Conservation (phyloP, 352 stramenopile species). For the Globisporangium paroecandrum region DNA sequence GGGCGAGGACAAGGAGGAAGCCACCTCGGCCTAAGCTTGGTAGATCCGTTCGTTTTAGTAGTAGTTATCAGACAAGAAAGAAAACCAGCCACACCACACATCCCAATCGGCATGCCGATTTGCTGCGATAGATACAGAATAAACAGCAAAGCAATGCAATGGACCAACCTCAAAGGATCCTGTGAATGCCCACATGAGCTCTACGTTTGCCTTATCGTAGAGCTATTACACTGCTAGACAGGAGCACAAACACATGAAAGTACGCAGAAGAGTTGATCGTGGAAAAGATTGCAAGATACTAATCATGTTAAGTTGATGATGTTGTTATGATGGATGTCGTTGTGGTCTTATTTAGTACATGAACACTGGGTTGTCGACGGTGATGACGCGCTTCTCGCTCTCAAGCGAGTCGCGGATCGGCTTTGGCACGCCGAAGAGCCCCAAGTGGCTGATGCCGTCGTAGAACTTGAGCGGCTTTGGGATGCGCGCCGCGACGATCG, state of each 20-base stretch:
- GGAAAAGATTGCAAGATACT: slow-evolving; percentile 6
- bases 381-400: slow-evolving; percentile 92
- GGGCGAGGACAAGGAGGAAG: slow-evolving; percentile 43
- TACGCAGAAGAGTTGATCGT: not conserved
- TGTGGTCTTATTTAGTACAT: slow-evolving; percentile 86
- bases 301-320: slow-evolving; percentile 5
- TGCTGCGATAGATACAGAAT: not conserved
- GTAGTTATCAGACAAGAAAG: not conserved
- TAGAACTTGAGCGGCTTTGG: slow-evolving; percentile 86
- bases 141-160: not conserved
- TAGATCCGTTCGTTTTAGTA: not conserved
- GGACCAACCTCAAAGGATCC: not conserved
- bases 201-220: not conserved
- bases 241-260: not conserved
- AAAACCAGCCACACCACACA: not conserved
- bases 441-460: slow-evolving; percentile 87
- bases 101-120: not conserved
- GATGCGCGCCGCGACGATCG: slow-evolving; percentile 51
- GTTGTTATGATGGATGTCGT: not conserved
- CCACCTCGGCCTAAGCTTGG: slow-evolving; percentile 25
- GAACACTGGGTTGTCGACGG: slow-evolving; percentile 94
- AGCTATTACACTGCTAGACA: not conserved
- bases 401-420: slow-evolving; percentile 83
- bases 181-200: not conserved
- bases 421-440: slow-evolving; percentile 92